Percentiles rank a stretch among this genome's conserved stretches.
phyloP scores from a whole-genome alignment of 2,329 filamentous ascomycete species.

The Xylariaceae sp. region DNA sequence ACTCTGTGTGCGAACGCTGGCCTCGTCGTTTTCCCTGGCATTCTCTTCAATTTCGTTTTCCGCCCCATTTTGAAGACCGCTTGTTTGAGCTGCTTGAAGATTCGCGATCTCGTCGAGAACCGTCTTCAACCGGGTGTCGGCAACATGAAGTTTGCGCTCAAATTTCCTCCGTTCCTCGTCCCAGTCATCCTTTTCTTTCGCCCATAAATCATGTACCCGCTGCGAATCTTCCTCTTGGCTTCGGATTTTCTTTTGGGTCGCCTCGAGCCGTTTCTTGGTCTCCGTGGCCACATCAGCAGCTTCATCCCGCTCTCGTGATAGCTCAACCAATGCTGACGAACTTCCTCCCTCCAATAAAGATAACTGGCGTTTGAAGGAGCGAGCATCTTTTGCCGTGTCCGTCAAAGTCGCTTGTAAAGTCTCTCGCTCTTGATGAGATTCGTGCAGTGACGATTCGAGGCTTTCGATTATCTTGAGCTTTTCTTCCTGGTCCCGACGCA shows the following conservation, averaged over 20 bases:
- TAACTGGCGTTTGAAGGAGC: conserved; percentile 80
- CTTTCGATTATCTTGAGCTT: conserved; percentile 84
- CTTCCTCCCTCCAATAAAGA: conserved; percentile 85
- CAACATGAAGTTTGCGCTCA: conserved; percentile 85
- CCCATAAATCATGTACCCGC: conserved; percentile 76
- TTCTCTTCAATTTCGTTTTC: conserved; percentile 62
- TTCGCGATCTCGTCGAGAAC: conserved; percentile 83
- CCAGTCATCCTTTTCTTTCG: conserved; percentile 80
- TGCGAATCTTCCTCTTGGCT: conserved; percentile 80
- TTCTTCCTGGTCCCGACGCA: conserved; percentile 86
- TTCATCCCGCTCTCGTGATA: conserved; percentile 82
- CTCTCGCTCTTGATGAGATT: conserved; percentile 72
- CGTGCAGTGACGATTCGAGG: conserved; percentile 72
- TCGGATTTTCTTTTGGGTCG: conserved; percentile 72
- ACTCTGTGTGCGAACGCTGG: conserved; percentile 72
- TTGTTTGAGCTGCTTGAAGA: conserved; percentile 56
- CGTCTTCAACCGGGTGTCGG: conserved; percentile 78
- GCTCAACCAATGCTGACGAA: conserved; percentile 77
- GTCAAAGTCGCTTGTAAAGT: conserved; percentile 60
- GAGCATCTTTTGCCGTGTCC: conserved; percentile 69
- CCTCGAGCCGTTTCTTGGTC: conserved; percentile 72
- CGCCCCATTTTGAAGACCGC: conserved; percentile 34
- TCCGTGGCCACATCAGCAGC: conserved; percentile 72
- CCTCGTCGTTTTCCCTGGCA: conserved; percentile 65
- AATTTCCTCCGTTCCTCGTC: conserved; percentile 76